Conservation (phyloP, 164 flowering plant genomes). For the Amborella trichopoda region DNA sequence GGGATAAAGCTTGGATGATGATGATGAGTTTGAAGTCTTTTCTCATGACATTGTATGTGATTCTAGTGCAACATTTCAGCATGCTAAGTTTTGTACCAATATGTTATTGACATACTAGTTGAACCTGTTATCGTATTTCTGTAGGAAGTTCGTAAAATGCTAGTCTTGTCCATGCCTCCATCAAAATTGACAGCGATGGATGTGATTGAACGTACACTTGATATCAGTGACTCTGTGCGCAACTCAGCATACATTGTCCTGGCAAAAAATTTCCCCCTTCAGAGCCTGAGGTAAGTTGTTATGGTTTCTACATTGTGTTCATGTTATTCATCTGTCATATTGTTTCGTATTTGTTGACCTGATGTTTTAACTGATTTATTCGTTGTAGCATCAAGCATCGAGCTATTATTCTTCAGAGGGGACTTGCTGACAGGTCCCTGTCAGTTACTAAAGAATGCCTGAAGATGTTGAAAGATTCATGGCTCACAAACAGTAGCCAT, state of each 20-base stretch:
- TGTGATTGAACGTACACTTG: constrained; percentile 67
- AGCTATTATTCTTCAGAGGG: constrained; percentile 75
- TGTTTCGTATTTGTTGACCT: not conserved
- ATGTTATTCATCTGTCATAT: not conserved
- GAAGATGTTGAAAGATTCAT: constrained; percentile 73
- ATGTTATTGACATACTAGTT: too few relatives aligned
- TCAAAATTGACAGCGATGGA: constrained; percentile 49
- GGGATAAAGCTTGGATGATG: too few relatives aligned
- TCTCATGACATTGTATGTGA: too few relatives aligned
- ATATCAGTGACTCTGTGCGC: constrained; percentile 82
- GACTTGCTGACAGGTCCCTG: constrained; percentile 79
- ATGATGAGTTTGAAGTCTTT: too few relatives aligned
- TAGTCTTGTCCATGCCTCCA: constrained; percentile 78
- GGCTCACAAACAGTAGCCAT: constrained; percentile 73
- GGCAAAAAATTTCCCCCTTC: constrained; percentile 86
- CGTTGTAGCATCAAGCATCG: constrained; percentile 72
- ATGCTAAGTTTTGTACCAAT: too few relatives aligned
- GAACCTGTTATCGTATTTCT: too few relatives aligned
- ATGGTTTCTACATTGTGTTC: not conserved
- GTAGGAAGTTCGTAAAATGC: constrained; percentile 89
- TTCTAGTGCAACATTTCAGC: too few relatives aligned
- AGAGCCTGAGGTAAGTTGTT: constrained; percentile 69
- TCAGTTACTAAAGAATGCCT: constrained; percentile 70
- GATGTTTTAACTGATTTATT: not conserved
- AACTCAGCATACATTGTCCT: constrained; percentile 76